Conservation (phyloP, 1,139 yeast genomes). For the Debaryomyces coudertii region DNA sequence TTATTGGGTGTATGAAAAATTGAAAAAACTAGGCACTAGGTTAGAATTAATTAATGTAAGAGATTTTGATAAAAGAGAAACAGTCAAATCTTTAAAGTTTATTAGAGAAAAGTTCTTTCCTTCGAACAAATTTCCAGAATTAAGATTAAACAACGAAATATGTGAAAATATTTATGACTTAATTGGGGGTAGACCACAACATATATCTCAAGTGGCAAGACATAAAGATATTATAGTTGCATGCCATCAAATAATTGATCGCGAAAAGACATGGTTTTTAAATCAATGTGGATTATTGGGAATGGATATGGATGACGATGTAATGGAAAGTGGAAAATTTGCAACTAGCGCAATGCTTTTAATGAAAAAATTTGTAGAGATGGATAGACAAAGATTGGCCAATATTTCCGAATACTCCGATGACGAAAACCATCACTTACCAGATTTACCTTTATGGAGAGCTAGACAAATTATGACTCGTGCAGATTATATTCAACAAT, state of each 20-base stretch:
- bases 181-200: slow-evolving; percentile 87
- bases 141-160: slow-evolving; percentile 32
- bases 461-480: slow-evolving; percentile 86
- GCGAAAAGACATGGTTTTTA: slow-evolving; percentile 84
- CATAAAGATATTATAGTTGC: slow-evolving; percentile 64
- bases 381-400: slow-evolving; percentile 52
- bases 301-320: slow-evolving; percentile 83
- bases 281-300: slow-evolving; percentile 83
- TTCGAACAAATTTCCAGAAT: slow-evolving; percentile 35
- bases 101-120: slow-evolving; percentile 53
- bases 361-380: slow-evolving; percentile 70
- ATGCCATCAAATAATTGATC: slow-evolving; percentile 70
- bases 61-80: slow-evolving; percentile 62
- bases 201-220: slow-evolving; percentile 72
- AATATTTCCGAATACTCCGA: slow-evolving; percentile 28
- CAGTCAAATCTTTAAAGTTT: slow-evolving; percentile 57
- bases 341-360: slow-evolving; percentile 76
- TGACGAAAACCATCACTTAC: slow-evolving; percentile 55
- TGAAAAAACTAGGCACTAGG: slow-evolving; percentile 73
- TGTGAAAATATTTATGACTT: slow-evolving; percentile 66
- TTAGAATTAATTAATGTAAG: slow-evolving; percentile 72
- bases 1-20: slow-evolving; percentile 82
- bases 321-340: slow-evolving; percentile 83
- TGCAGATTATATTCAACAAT: slow-evolving; percentile 74
- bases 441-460: slow-evolving; percentile 80